Evolutionary conservation across 1,139 yeast genomes (phyloP).

Genomic region (Arxiozyma slooffiae): DNA sequence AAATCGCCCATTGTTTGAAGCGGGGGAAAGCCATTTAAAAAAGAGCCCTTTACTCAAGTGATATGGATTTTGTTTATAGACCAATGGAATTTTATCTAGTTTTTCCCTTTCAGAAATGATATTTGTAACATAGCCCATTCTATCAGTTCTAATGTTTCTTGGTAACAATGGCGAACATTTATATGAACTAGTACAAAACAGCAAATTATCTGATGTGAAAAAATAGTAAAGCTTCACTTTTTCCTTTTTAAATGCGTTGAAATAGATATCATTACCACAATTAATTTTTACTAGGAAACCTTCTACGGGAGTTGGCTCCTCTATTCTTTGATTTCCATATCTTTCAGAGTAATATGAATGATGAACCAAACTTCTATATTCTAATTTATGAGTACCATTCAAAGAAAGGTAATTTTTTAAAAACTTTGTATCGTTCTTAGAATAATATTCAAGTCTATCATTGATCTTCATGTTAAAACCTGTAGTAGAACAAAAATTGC

Average conservation of each 20-base stretch:
- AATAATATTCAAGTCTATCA: constrained; percentile 70
- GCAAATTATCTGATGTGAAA: constrained; percentile 48
- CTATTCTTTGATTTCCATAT: constrained; percentile 12
- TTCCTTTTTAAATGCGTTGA: constrained; percentile 35
- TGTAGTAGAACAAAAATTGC: constrained; percentile 24
- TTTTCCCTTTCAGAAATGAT: constrained; percentile 17
- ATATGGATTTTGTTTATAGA: constrained; percentile 45
- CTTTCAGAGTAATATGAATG: constrained; percentile 33
- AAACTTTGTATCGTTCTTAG: constrained; percentile 32
- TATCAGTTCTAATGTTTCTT: constrained; percentile 27
- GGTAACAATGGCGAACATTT: constrained; percentile 57
- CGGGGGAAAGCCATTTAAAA: constrained; percentile 49
- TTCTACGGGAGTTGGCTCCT: constrained; percentile 63
- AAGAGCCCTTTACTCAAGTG: constrained; percentile 41
- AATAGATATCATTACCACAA: constrained; percentile 37
- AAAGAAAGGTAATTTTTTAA: constrained; percentile 7
- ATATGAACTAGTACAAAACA: constrained; percentile 49
- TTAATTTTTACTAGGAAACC: constrained; percentile 52
- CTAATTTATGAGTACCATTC: constrained; percentile 11
- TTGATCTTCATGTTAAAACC: constrained; percentile 58
- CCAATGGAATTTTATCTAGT: constrained; percentile 28
- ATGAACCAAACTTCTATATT: constrained; percentile 39
- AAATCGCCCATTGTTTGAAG: constrained; percentile 35
- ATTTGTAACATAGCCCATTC: constrained; percentile 23
- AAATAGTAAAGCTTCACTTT: constrained; percentile 47